A percentile compares a stretch with the other conserved stretches of the same genome.
phyloP scores from a whole-genome alignment of 106 monocot species.

The Allium cepa region DNA sequence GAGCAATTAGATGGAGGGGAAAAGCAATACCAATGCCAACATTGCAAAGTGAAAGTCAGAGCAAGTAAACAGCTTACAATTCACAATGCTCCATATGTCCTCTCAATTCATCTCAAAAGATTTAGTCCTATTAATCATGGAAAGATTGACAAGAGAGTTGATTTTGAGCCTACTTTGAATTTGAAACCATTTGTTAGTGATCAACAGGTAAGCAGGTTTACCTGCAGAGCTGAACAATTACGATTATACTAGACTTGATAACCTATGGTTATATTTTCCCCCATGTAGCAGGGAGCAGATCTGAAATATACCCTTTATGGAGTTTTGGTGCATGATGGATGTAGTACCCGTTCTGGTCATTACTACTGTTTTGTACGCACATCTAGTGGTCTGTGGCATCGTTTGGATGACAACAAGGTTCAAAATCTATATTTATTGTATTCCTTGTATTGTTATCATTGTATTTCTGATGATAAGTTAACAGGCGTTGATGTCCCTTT shows the following conservation, averaged over 20 bases:
- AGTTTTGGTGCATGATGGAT: constrained; percentile 70
- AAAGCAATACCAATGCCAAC: constrained; percentile 75
- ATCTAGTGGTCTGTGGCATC: constrained; percentile 64
- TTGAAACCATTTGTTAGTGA: constrained; percentile 89
- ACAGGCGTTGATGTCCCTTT: too few relatives aligned
- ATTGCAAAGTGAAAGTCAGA: constrained; percentile 80
- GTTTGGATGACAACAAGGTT: constrained; percentile 77
- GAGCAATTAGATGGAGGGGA: constrained; percentile 91
- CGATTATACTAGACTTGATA: too few relatives aligned
- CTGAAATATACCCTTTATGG: constrained; percentile 68
- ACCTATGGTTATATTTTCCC: too few relatives aligned
- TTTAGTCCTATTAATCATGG: constrained; percentile 59
- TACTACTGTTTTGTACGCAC: constrained; percentile 78
- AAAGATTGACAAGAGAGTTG: constrained; percentile 80
- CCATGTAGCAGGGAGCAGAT: constrained; percentile 35
- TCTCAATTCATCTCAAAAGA: constrained; percentile 91
- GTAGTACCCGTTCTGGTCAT: constrained; percentile 69
- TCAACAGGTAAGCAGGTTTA: constrained; percentile 33
- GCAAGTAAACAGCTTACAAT: constrained; percentile 76
- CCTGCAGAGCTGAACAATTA: constrained; percentile 5
- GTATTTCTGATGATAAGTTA: too few relatives aligned
- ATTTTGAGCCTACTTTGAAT: constrained; percentile 60
- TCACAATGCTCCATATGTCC: constrained; percentile 86
- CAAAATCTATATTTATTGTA: neutral
- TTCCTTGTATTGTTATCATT: neutral